Evolutionary conservation across 495 filamentous ascomycete genomes (phyloP), one percentile per base, ranked within the genome.

Genomic region (Aspergillus hancockii): DNA sequence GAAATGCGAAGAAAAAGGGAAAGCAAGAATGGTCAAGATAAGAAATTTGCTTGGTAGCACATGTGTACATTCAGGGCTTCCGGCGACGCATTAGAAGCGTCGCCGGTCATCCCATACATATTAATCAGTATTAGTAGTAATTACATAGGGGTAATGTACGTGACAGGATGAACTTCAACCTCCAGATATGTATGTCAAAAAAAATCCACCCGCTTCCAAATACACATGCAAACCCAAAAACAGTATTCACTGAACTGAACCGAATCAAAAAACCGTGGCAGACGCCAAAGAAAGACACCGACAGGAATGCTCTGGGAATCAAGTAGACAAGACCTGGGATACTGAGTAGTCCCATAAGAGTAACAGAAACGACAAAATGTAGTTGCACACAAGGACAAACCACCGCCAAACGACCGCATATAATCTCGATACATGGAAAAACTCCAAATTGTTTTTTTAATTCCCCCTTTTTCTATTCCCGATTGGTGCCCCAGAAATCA

Each of bases 401-500:
- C 18, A 47, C 18, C 7, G 13, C 19, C 43, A 47, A 21, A n/a
- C 23, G 43, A 47, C 43, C 19, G 6, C 18, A 5, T 8, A 22
- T 47, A 23, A 23, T 21, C 19, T 19, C 19, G 19, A 8, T 22
- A 22, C 19, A 21, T 23, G 21, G 8, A 7, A 45, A 45, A 43
- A 45, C 41, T 12, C 41, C 41, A 12, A 4, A 8, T 22, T 19
- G 18, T 45, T 45, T 45, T 40, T 13, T 21, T 9, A 43, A 7
- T 18, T 41, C 38, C 8, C 19, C 43, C 8, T 47, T 47, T 56
- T 54, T 54, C 21, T 49, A 14, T 49, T 46, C 18, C 12, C 14
- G 16, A 41, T 41, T 57, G 49, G n/a, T 8, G 34, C 32, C 52
- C 38, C 12, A 56, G 57, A 79, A 80, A 63, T 77, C 67, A 54